Percentiles rank a stretch among this genome's conserved stretches.
These are phyloP conservation scores for Plenodomus biglobosus DNA, from an alignment of 2,329 filamentous ascomycete species.

Conservation along the genomic window DNA sequence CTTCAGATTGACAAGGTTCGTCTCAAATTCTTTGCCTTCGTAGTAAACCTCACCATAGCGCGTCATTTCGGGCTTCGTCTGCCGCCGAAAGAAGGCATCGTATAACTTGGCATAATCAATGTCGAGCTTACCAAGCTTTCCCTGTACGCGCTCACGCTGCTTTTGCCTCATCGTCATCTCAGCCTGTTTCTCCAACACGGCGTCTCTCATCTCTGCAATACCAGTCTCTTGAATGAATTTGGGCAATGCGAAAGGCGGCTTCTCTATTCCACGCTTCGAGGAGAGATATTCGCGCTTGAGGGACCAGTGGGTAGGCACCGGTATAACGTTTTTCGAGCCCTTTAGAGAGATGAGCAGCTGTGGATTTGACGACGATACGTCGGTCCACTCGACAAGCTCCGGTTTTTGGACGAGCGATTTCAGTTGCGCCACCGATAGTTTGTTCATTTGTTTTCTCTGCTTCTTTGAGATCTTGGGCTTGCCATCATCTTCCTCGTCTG, in stretches of 20 bases:
- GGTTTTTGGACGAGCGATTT: constrained; percentile 90
- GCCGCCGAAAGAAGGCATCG: constrained; percentile 96
- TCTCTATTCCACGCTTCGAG: constrained; percentile 95
- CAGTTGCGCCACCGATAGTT: constrained; percentile 90
- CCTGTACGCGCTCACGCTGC: constrained; percentile 88
- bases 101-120: constrained; percentile 99
- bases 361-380: constrained; percentile 87
- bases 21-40: constrained; percentile 97
- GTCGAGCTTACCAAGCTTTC: constrained; percentile 95
- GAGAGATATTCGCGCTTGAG: constrained; percentile 96
- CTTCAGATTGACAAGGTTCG: constrained; percentile 85
- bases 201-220: constrained; percentile 97
- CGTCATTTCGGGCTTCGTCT: constrained; percentile 92
- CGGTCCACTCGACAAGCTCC: constrained; percentile 96
- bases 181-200: constrained; percentile 92
- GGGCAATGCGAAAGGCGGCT: constrained; percentile 86
- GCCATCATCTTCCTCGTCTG: constrained; percentile 75
- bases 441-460: constrained; percentile 87
- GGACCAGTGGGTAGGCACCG: constrained; percentile 91
- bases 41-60: constrained; percentile 99
- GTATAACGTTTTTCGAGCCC: constrained; percentile 90
- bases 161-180: constrained; percentile 92
- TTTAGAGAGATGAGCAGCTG: constrained; percentile 91
- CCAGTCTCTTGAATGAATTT: constrained; percentile 98
- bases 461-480: constrained; percentile 83